phyloP scores from a whole-genome alignment of 805 yeast species.

The Yamadazyma takamatsuzukensis region DNA sequence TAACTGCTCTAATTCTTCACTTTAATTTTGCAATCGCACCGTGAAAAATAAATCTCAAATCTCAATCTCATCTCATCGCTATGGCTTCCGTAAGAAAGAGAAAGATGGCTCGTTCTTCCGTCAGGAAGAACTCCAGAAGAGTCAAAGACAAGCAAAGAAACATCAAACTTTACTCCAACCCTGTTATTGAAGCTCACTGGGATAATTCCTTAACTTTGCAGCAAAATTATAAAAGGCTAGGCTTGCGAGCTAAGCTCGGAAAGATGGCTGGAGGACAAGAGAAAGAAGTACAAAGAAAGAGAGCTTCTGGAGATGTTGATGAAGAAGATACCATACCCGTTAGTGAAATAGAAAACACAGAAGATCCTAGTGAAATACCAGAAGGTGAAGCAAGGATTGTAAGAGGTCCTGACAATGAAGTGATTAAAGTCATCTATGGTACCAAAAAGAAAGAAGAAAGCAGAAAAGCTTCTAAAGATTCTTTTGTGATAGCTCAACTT shows the following conservation, averaged over 20 bases:
- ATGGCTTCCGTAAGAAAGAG: conserved; percentile 81
- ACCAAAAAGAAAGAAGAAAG: conserved; percentile 40
- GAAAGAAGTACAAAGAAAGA: conserved; percentile 42
- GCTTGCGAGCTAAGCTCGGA: conserved; percentile 66
- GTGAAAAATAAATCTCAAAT: no score
- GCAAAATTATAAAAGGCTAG: conserved; percentile 84
- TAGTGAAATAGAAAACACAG: conserved; percentile 40
- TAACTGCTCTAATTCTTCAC: no score
- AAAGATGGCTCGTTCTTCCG: conserved; percentile 73
- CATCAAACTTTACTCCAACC: conserved; percentile 64
- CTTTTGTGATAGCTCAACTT: conserved; percentile 65
- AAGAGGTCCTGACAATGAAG: conserved; percentile 67
- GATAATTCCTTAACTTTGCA: conserved; percentile 73
- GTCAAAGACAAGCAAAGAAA: conserved; percentile 67
- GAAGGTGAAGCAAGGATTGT: conserved; percentile 76
- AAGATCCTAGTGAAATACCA: conserved; percentile 60
- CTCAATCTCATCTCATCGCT: conserved; percentile 5
- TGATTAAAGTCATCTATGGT: conserved; percentile 67
- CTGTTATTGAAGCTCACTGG: conserved; percentile 89
- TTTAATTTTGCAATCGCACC: no score
- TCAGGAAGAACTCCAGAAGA: conserved; percentile 66
- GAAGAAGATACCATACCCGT: conserved; percentile 26
- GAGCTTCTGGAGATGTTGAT: conserved; percentile 30
- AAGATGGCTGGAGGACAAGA: conserved; percentile 80
- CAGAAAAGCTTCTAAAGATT: conserved; percentile 28